Evolutionary conservation across 306 rosid genomes (phyloP).

Genomic region (Arachis hypogaea): DNA sequence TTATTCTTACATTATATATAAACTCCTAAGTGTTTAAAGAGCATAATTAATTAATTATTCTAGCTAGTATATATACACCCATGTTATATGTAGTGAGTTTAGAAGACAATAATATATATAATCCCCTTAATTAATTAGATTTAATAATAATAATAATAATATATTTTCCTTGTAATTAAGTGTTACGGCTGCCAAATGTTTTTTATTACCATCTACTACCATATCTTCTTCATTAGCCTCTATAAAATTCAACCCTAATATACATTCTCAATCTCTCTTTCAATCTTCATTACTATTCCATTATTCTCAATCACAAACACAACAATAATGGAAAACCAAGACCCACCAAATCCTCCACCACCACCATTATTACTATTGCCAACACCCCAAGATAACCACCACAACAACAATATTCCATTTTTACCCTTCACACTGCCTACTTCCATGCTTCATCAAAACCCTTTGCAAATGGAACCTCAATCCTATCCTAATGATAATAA

Average conservation of each 20-base stretch:
- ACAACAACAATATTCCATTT: conserved; percentile 41
- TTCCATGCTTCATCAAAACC: conserved; percentile 36
- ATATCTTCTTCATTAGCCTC: conserved; percentile 26
- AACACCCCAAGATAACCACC: neutral
- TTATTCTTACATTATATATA: too few species aligned
- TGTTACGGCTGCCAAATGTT: conserved; percentile 57
- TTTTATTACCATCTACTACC: conserved; percentile 66
- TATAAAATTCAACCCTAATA: conserved; percentile 44
- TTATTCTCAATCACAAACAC: neutral
- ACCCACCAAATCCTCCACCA: conserved; percentile 39
- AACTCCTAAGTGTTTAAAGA: too few species aligned
- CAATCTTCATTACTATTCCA: conserved; percentile 1
- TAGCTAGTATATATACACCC: too few species aligned
- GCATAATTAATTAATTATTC: too few species aligned
- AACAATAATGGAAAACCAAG: conserved; percentile 53
- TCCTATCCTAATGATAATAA: conserved; percentile 22
- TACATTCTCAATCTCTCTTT: conserved; percentile 49
- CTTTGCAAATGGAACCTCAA: conserved; percentile 40
- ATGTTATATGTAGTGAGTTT: too few species aligned
- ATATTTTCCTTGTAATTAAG: neutral
- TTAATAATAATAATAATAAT: too few species aligned
- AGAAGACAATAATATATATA: too few species aligned
- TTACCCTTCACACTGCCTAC: conserved; percentile 37
- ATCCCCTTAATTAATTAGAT: neutral
- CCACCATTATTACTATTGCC: conserved; percentile 17